phyloP scores from a whole-genome alignment of 1,284 basidiomycete species.

The Ceratorhiza oryzae-sativae region DNA sequence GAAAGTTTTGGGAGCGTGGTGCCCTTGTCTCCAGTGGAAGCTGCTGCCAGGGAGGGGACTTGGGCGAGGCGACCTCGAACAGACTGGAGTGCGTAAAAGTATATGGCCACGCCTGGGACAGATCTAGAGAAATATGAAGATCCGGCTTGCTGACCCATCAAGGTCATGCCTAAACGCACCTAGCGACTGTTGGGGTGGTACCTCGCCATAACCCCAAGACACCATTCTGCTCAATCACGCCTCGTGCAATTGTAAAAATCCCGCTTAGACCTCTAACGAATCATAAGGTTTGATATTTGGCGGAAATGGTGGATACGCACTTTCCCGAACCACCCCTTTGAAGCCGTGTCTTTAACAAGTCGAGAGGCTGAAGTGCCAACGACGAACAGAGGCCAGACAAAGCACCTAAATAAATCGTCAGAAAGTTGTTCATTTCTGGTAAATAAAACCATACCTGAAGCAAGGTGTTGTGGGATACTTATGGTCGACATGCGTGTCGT shows the following conservation, averaged over 20 bases:
- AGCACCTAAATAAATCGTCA: conserved; percentile 38
- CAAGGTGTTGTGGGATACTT: conserved; percentile 36
- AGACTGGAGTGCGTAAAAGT: conserved; percentile 86
- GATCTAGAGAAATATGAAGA: conserved; percentile 62
- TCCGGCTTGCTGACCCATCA: not conserved
- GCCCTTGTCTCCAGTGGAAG: conserved; percentile 47
- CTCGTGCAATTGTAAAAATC: conserved; percentile 62
- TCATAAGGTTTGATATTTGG: conserved; percentile 24
- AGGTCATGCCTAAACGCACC: conserved; percentile 55
- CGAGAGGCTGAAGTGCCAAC: conserved; percentile 80
- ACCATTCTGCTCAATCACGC: conserved; percentile 69
- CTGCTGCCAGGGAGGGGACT: conserved; percentile 64
- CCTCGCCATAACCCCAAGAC: conserved; percentile 83
- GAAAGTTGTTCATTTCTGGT: not conserved
- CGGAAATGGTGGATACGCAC: conserved; percentile 13
- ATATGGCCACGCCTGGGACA: conserved; percentile 90
- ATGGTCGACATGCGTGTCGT: conserved; percentile 3
- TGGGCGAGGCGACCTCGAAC: conserved; percentile 73
- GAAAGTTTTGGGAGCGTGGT: conserved; percentile 81
- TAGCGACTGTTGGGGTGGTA: conserved; percentile 78
- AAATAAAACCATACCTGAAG: not conserved
- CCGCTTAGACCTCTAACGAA: conserved; percentile 51
- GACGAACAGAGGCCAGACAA: conserved; percentile 69
- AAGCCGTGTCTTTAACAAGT: conserved; percentile 86
- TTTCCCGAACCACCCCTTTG: conserved; percentile 71